phyloP scores from a whole-genome alignment of 306 rosid genomes.

The Sechiopsis laciniata region DNA sequence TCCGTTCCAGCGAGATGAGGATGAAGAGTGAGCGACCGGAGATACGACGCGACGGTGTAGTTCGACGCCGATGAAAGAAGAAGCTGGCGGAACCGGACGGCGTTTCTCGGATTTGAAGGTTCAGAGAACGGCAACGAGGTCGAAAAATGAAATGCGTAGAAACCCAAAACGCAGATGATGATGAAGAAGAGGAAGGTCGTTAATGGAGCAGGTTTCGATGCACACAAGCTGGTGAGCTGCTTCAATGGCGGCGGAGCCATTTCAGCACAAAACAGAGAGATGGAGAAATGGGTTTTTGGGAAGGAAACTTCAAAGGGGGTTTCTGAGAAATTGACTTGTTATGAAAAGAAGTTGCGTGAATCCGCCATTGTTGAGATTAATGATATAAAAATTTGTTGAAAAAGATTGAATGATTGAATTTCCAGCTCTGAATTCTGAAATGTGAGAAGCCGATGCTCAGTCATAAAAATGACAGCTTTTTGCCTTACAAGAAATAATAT shows the following conservation, averaged over 20 bases:
- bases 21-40: slow-evolving; percentile 63
- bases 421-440: background rate
- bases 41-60: slow-evolving; percentile 61
- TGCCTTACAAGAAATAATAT: background rate
- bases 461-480: slow-evolving; percentile 8
- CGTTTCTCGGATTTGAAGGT: slow-evolving; percentile 20
- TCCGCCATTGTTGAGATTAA: slow-evolving; percentile 15
- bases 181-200: slow-evolving; percentile 28
- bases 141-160: slow-evolving; percentile 45
- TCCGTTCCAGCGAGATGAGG: slow-evolving; percentile 94
- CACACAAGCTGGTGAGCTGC: slow-evolving; percentile 27
- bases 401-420: background rate
- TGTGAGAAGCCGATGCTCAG: slow-evolving; percentile 11
- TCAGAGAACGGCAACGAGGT: slow-evolving; percentile 18
- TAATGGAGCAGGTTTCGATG: slow-evolving; percentile 43
- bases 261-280: slow-evolving; percentile 6
- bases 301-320: background rate
- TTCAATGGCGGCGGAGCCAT: slow-evolving; percentile 47
- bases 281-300: background rate
- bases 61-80: slow-evolving; percentile 67
- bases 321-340: background rate
- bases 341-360: background rate
- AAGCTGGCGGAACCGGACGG: slow-evolving; percentile 30
- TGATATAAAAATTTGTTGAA: slow-evolving; percentile 6
- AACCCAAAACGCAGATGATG: slow-evolving; percentile 53